Evolutionary conservation across 2,329 filamentous ascomycete species (phyloP).

Genomic region (Diaporthe helianthi): DNA sequence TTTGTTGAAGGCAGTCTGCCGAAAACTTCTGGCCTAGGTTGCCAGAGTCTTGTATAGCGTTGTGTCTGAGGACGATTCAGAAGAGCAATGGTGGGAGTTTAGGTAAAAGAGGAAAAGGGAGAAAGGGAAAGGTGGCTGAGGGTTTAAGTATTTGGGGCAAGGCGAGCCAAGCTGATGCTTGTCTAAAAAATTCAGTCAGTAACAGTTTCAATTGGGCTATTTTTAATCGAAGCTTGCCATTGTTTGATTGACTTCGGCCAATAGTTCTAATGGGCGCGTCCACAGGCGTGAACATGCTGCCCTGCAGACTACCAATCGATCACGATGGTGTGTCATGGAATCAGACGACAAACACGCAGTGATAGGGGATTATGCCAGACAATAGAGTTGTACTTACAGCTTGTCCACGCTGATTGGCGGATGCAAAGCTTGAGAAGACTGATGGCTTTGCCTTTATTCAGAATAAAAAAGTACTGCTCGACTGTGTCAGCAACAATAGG

Average conservation of each 20-base stretch:
- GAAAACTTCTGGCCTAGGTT: background rate
- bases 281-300: background rate
- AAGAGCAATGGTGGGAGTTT: background rate
- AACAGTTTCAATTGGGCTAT: background rate
- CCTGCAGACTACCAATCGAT: background rate
- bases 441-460: background rate
- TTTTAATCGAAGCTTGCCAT: background rate
- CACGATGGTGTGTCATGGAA: background rate
- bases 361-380: background rate
- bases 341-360: background rate
- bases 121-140: background rate
- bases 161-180: background rate
- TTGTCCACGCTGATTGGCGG: background rate
- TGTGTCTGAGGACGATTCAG: background rate
- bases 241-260: background rate
- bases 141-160: constrained; percentile 6
- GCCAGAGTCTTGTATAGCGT: background rate
- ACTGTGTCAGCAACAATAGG: background rate
- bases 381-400: background rate
- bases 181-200: background rate
- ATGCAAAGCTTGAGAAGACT: background rate
- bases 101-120: background rate
- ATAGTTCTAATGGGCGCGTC: background rate
- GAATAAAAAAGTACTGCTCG: background rate
- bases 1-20: background rate